Base-by-base conservation (phyloP, 2,329 filamentous ascomycete genomes). In the Talaromyces albobiverticillius region DNA sequence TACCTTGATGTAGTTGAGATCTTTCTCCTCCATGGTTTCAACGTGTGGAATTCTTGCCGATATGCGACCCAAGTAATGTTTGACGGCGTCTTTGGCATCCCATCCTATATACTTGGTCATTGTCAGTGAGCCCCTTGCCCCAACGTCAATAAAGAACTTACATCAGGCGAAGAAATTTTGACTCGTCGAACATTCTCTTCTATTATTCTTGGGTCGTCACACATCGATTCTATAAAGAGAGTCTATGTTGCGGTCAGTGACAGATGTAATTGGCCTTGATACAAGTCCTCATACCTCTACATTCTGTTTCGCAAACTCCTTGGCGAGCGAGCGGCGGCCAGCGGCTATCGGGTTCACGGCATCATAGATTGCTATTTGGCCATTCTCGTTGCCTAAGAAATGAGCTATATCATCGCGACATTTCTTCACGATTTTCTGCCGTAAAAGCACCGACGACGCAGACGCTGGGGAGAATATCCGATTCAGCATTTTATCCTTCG, bases 291-390 rank as follows among this genome's bases (percentile, higher is more conserved):
- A 61, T 73, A 89, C 88, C 79, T 93, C 88, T 55, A 99, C 92
- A 66, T 96, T 90, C 68, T 96, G 90, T 75, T 96, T 97, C n/a
- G 89, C 87, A 69, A 99, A 96, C 67, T 99, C 94, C 72, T 95
- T 96, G 4, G 91, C 92, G 16, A 99, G 78, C 10, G 90, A 88
- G 53, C 87, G 84, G 45, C 94, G 85, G 14, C 91, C 92, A 55
- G 82, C 85, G 18, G 90, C 86, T 18, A 94, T 86, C 4, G 93
- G 92, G 65, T 99, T 99, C 16, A 99, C 95, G 25, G 95, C 94
- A 72, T 99, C 94, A 69, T 97, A 99, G 57, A 99, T 97, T 53
- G 94, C 94, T 53, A 99, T 93, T 68, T 99, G 94, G 11, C 94
- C 94, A 64, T 97, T 97, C 67, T 97, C 94, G 62, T 96, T 89